Base-by-base conservation (phyloP, 306 rosid species). In the Corylus heterophylla region DNA sequence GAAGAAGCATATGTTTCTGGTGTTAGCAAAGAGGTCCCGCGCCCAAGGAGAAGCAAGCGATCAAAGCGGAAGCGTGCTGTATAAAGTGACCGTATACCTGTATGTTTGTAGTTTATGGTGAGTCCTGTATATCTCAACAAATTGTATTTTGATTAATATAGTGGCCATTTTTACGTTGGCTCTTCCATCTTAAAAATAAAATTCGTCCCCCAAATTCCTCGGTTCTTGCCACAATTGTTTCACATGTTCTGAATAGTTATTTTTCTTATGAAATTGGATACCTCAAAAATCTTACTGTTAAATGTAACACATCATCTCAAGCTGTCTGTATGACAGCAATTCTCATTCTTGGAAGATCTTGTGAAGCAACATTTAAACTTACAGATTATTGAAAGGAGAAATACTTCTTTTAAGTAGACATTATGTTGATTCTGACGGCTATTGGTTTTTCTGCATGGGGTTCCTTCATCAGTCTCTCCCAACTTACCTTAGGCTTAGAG, bases 1-100 rank as follows among this genome's bases (percentile, higher is more conserved):
- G 97, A 93, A 85, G 94, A 90, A 77, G 88, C 88, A 51, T 88
- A 87, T 73, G 88, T 87, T 74, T 88, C 98, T 16, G 82, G 82
- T 51, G 82, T 62, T 52, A 78, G 76, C 56, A 79, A 96, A 68
- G 94, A 87, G 69, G 85, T 76, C 87, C 91, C 89, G 68, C 92
- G 88, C 84, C 96, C 86, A 49, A 96, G 87, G 84, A 93, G 93
- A 91, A 96, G 96, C 87, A 96, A 96, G 85, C 98, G 98, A 73
- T 95, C 98, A 9, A 95, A 92, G 87, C 85, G 97, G 89, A 95
- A 90, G 88, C 95, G 94, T 70, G 88, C 95, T 69, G 94, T 79
- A 79, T 95, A 83, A 83, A 77, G 27, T 74, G 76, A 85, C 71
- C 29, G 20, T 81, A 79, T 52, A 78, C 85, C 85, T 74, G 54